Conservation (phyloP, 2,329 filamentous ascomycete genomes). For the Metarhizium brunneum region DNA sequence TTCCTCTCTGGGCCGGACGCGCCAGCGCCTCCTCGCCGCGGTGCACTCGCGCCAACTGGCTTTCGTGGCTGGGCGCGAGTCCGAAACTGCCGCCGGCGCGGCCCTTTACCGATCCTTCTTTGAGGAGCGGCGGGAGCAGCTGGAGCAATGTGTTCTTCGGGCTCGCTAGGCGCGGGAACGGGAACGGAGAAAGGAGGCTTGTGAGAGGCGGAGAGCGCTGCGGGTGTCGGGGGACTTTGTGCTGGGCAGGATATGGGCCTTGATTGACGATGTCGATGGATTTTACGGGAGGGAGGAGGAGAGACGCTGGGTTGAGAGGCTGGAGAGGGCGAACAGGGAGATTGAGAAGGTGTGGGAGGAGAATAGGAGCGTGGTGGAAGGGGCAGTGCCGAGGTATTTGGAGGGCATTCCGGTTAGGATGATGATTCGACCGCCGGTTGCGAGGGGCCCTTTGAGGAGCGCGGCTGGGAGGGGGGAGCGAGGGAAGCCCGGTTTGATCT, state of each 20-base stretch:
- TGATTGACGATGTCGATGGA: background rate
- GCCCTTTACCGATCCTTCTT: background rate
- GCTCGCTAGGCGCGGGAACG: background rate
- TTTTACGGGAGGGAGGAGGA: background rate
- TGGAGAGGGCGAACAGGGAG: background rate
- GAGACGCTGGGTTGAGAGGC: background rate
- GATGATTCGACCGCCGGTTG: background rate
- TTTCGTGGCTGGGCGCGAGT: no score
- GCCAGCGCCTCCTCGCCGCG: background rate
- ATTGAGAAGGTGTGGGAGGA: background rate
- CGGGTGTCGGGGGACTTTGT: slow-evolving; percentile 2
- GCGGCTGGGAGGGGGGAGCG: background rate
- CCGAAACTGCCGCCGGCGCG: background rate
- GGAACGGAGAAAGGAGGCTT: background rate
- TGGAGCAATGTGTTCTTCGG: background rate
- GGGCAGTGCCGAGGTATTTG: background rate
- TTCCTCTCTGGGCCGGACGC: no score
- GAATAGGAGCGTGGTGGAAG: background rate
- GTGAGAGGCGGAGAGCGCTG: background rate
- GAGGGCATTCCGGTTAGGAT: background rate
- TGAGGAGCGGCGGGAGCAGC: background rate
- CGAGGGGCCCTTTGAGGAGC: background rate
- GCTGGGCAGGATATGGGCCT: background rate
- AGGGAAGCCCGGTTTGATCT: background rate
- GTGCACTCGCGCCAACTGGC: no score